Evolutionary conservation across 1,284 basidiomycete species (phyloP).

Genomic region (Austropuccinia psidii): DNA sequence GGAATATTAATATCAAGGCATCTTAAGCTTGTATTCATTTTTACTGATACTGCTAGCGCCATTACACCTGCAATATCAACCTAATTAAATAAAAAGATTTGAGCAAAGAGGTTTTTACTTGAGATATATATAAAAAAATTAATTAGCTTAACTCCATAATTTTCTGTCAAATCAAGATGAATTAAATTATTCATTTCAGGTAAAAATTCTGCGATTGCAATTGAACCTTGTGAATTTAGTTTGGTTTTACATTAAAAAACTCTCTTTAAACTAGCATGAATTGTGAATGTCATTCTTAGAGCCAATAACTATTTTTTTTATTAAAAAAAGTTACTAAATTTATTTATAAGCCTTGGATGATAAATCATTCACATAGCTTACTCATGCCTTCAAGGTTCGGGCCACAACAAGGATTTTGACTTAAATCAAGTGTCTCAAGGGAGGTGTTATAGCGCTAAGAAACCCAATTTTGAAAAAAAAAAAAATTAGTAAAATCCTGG

Average conservation of each 20-base stretch:
- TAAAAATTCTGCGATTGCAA: constrained; percentile 90
- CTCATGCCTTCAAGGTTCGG: constrained; percentile 74
- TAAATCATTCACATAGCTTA: too few species aligned
- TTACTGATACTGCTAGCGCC: constrained; percentile 77
- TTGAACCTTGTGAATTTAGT: constrained; percentile 75
- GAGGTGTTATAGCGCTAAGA: constrained; percentile 87
- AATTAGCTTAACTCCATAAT: constrained; percentile 38
- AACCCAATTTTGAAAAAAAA: background rate
- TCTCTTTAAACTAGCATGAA: constrained; percentile 84
- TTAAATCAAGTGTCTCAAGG: constrained; percentile 86
- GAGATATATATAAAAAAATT: background rate
- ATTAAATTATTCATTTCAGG: constrained; percentile 78
- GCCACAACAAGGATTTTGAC: constrained; percentile 85
- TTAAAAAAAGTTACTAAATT: constrained; percentile 36
- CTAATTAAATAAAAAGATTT: constrained; percentile 39
- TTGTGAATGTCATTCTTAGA: constrained; percentile 79
- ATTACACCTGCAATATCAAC: constrained; percentile 85
- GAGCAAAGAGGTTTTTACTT: background rate
- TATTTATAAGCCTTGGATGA: too few species aligned
- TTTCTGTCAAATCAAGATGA: constrained; percentile 58
- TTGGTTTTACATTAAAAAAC: constrained; percentile 80
- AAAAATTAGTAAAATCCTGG: background rate
- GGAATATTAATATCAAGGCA: constrained; percentile 91
- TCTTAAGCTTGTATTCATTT: constrained; percentile 70
- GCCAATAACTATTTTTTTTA: constrained; percentile 63